These are phyloP conservation scores for Collariella sp. DNA, from an alignment of 495 filamentous ascomycete genomes.

Conservation along the genomic window DNA sequence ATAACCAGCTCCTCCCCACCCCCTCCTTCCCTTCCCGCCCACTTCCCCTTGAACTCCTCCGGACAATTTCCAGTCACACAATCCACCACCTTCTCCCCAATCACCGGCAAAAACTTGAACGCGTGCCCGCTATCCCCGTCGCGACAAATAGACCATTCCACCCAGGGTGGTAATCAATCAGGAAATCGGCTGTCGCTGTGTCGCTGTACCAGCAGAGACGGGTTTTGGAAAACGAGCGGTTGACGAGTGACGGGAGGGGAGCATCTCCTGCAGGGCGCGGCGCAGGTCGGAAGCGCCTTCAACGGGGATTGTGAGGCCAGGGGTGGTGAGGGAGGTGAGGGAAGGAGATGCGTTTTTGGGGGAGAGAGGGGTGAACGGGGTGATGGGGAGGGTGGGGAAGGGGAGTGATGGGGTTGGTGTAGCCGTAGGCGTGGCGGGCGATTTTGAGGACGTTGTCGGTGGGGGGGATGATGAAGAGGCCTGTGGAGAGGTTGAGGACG, in stretches of 20 bases:
- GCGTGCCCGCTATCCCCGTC: constrained; percentile 82
- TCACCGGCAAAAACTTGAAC: constrained; percentile 82
- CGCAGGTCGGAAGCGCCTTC: constrained; percentile 58
- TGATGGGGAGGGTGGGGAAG: background rate
- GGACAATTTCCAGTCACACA: constrained; percentile 51
- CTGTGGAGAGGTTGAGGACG: constrained; percentile 68
- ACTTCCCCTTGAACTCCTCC: constrained; percentile 51
- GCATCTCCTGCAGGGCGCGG: constrained; percentile 49
- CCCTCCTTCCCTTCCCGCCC: constrained; percentile 57
- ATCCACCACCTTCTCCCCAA: constrained; percentile 71
- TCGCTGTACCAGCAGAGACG: constrained; percentile 87
- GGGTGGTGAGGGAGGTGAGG: constrained; percentile 37
- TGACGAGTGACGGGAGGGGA: constrained; percentile 49
- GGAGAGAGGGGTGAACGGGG: constrained; percentile 35
- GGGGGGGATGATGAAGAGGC: constrained; percentile 80
- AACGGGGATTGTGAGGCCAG: constrained; percentile 38
- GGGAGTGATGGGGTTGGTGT: constrained; percentile 54
- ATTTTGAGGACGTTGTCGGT: constrained; percentile 63
- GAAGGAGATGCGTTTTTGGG: constrained; percentile 44
- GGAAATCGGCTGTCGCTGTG: constrained; percentile 71
- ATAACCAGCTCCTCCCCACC: constrained; percentile 20
- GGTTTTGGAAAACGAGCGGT: constrained; percentile 58
- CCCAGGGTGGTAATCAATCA: constrained; percentile 66
- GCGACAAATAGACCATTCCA: constrained; percentile 65
- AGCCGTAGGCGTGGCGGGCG: constrained; percentile 75